These are phyloP conservation scores for Chlamydomonas reinhardtii DNA, from an alignment of 163 green algal genomes.

Conservation along the genomic window DNA sequence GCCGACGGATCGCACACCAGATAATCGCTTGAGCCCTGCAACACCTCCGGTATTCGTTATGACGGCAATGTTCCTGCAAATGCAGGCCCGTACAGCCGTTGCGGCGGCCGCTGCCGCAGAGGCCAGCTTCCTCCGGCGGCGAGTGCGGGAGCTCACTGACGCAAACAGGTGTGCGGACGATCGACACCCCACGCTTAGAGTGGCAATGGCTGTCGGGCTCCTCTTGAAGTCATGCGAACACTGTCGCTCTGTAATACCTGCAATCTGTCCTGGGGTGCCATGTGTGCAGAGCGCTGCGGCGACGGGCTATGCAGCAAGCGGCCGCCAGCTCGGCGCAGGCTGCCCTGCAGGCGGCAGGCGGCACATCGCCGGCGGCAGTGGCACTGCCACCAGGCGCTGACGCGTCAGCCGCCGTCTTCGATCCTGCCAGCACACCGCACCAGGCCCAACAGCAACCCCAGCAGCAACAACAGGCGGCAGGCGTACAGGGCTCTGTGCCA, in stretches of 20 bases:
- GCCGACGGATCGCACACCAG: no score
- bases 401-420: not conserved
- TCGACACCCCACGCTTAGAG: no score
- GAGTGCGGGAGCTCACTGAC: slow-evolving; percentile 50
- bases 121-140: slow-evolving; percentile 54
- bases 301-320: slow-evolving; percentile 46
- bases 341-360: not conserved
- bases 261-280: no score
- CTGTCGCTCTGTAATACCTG: no score
- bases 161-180: slow-evolving; percentile 44
- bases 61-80: no score
- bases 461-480: not conserved
- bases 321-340: slow-evolving; percentile 9
- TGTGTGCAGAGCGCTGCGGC: slow-evolving; percentile 35
- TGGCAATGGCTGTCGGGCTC: no score
- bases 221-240: no score
- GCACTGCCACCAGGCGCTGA: not conserved
- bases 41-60: no score
- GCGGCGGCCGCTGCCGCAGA: slow-evolving; percentile 8
- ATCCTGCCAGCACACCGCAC: no score
- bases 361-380: not conserved
- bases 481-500: not conserved
- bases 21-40: no score
- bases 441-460: not conserved
- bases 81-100: not conserved